Evolutionary conservation across 441 rosid genomes (phyloP).

Genomic region (Gossypium schwendimanii): DNA sequence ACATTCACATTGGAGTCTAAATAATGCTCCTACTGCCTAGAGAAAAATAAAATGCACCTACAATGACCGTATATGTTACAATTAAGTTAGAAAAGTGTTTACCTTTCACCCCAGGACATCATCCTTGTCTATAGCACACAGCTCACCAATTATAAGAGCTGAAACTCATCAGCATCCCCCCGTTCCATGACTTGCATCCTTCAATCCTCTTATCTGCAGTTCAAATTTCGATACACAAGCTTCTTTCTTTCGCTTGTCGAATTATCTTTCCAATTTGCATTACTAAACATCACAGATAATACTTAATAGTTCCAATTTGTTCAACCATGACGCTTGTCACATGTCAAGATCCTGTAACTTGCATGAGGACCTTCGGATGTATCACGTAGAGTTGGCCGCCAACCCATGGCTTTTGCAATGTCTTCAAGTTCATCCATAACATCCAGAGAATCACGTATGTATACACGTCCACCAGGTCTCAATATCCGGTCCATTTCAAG

Average conservation of each 20-base stretch:
- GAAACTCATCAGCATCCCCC: no score
- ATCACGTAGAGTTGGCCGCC: constrained; percentile 57
- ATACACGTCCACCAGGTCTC: constrained; percentile 89
- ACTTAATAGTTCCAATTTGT: background rate
- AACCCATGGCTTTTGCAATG: constrained; percentile 72
- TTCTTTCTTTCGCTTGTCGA: background rate
- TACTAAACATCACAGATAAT: background rate
- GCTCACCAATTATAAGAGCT: no score
- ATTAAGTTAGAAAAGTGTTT: no score
- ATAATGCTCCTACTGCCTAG: no score
- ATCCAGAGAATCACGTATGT: constrained; percentile 76
- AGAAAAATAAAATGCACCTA: no score
- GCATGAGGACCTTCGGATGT: constrained; percentile 98
- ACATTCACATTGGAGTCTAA: no score
- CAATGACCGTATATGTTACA: no score
- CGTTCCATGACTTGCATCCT: no score
- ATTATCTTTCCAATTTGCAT: background rate
- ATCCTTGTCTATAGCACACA: no score
- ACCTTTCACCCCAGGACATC: no score
- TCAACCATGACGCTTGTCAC: constrained; percentile 65
- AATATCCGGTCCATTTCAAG: constrained; percentile 96
- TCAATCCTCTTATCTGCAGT: no score
- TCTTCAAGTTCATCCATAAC: constrained; percentile 79
- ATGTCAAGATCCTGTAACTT: constrained; percentile 71
- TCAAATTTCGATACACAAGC: background rate